These are phyloP conservation scores for Amanita fuliginea DNA, from an alignment of 768 basidiomycete species.

Conservation along the genomic window DNA sequence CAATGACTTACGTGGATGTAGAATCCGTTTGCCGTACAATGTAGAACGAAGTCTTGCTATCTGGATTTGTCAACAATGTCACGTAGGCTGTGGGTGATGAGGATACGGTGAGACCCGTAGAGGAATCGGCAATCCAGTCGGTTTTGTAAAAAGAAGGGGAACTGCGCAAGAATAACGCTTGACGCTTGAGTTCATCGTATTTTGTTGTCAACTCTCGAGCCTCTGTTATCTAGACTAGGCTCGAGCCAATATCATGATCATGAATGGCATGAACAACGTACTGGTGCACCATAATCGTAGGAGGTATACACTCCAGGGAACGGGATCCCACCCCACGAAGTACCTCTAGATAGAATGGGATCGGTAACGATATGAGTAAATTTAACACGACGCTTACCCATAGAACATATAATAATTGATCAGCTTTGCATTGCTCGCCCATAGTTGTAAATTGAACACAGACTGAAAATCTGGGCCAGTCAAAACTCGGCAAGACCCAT, in stretches of 20 bases:
- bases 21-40: constrained; percentile 60
- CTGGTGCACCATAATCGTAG: constrained; percentile 73
- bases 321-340: constrained; percentile 76
- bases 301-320: constrained; percentile 71
- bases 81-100: constrained; percentile 40
- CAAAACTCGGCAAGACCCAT: constrained; percentile 48
- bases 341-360: constrained; percentile 40
- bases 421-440: constrained; percentile 75
- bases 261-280: constrained; percentile 11
- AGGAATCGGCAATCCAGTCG: constrained; percentile 56
- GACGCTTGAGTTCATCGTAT: constrained; percentile 67
- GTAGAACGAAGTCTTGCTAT: constrained; percentile 56
- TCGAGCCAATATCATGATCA: background rate
- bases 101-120: constrained; percentile 30
- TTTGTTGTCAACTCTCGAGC: constrained; percentile 55
- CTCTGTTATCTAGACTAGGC: constrained; percentile 41
- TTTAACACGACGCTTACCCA: constrained; percentile 35
- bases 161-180: constrained; percentile 70
- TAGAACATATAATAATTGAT: constrained; percentile 83
- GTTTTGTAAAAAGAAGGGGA: constrained; percentile 76
- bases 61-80: constrained; percentile 58
- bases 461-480: constrained; percentile 68
- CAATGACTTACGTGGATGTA: constrained; percentile 44
- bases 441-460: constrained; percentile 69
- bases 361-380: background rate